Percentiles rank a stretch among this genome's conserved stretches.
These are phyloP conservation scores for Serendipita sp. DNA, from an alignment of 768 basidiomycete species.

Conservation along the genomic window DNA sequence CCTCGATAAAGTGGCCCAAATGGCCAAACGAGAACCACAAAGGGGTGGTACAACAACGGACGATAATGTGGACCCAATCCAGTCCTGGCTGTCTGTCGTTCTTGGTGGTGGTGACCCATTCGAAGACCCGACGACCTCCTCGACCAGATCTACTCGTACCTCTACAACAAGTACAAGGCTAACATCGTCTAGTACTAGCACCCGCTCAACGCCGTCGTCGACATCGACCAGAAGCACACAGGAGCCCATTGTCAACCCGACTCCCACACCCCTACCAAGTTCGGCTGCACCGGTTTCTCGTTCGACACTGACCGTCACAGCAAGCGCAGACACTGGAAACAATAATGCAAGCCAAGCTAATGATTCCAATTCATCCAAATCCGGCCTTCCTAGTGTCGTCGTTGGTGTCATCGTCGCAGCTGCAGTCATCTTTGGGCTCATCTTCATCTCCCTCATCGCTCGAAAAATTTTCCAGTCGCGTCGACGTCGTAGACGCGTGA, in stretches of 20 bases:
- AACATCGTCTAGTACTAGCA: background rate
- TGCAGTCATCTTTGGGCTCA: slow-evolving; percentile 3
- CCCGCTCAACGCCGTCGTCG: background rate
- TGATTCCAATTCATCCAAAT: background rate
- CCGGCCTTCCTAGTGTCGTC: slow-evolving; percentile 1
- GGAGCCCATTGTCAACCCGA: background rate
- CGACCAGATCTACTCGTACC: background rate
- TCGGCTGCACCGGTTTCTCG: background rate
- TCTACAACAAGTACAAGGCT: background rate
- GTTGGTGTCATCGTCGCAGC: slow-evolving; percentile 1
- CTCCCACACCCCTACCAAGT: background rate
- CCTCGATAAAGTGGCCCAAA: background rate
- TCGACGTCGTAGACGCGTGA: background rate
- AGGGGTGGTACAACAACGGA: background rate
- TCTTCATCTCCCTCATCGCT: slow-evolving; percentile 2
- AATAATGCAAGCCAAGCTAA: background rate
- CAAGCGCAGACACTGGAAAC: background rate
- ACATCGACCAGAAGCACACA: background rate
- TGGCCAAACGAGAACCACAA: background rate
- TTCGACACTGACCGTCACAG: background rate
- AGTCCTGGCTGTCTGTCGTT: background rate
- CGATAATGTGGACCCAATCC: background rate
- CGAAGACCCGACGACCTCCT: background rate
- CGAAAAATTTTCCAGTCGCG: background rate
- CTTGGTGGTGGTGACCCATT: background rate